Conservation (phyloP, 441 rosid genomes). For the Hura crepitans region DNA sequence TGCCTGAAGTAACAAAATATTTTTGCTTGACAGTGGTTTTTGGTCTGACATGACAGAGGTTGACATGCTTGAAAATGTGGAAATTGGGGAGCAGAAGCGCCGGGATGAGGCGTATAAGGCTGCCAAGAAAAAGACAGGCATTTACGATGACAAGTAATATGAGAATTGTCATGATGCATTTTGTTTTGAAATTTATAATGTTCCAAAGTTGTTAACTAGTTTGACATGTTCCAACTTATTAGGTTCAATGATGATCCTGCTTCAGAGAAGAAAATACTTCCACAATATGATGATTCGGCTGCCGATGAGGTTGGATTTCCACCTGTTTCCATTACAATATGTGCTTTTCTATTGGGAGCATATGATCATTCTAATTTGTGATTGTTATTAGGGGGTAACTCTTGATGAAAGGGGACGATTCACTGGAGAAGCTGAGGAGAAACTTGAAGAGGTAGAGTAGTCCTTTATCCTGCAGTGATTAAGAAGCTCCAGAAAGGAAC, state of each 20-base stretch:
- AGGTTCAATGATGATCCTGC: constrained; percentile 89
- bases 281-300: constrained; percentile 76
- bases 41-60: constrained; percentile 54
- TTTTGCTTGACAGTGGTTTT: constrained; percentile 38
- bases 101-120: constrained; percentile 88
- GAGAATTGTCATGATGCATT: constrained; percentile 2
- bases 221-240: constrained; percentile 21
- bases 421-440: constrained; percentile 90
- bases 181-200: not conserved
- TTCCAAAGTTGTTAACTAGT: not conserved
- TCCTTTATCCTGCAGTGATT: not conserved
- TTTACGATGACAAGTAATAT: constrained; percentile 79
- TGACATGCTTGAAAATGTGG: constrained; percentile 98
- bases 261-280: constrained; percentile 74
- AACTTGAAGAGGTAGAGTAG: constrained; percentile 71
- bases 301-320: constrained; percentile 58
- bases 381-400: constrained; percentile 56
- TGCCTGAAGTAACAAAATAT: constrained; percentile 17
- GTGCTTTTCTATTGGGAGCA: not conserved
- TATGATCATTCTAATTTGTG: constrained; percentile 5
- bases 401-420: constrained; percentile 77
- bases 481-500: not conserved
- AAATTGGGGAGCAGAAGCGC: constrained; percentile 94
- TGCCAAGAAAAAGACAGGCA: constrained; percentile 80
- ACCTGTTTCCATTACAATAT: not conserved